These are phyloP conservation scores for Mortierella sp. DNA, from an alignment of 371 early-diverging fungal species.

Conservation along the genomic window DNA sequence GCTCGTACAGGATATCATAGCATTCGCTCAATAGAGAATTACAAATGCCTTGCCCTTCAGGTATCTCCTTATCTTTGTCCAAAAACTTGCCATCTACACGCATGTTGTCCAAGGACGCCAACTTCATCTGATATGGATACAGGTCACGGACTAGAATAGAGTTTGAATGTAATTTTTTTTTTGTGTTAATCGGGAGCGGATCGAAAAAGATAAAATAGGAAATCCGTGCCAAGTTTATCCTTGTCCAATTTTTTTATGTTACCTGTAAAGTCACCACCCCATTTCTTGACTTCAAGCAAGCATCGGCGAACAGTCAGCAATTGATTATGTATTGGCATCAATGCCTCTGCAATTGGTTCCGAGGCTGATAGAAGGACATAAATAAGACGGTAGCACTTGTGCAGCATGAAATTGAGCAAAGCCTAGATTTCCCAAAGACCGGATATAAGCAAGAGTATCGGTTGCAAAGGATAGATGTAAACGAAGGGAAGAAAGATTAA, in stretches of 20 bases:
- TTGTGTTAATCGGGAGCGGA: not conserved
- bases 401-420: conserved; percentile 84
- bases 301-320: conserved; percentile 87
- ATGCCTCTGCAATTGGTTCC: conserved; percentile 88
- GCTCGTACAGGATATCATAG: conserved; percentile 86
- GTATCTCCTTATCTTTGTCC: conserved; percentile 84
- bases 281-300: conserved; percentile 83
- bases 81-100: conserved; percentile 89
- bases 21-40: conserved; percentile 89
- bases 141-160: conserved; percentile 76
- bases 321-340: conserved; percentile 89
- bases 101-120: conserved; percentile 85
- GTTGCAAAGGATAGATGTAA: not conserved
- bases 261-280: conserved; percentile 84
- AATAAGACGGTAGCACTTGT: conserved; percentile 90
- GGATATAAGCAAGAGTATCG: too few species aligned
- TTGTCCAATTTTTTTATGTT: not conserved
- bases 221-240: not conserved
- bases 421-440: conserved; percentile 57
- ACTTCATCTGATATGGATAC: conserved; percentile 91
- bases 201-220: not conserved
- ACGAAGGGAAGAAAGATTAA: conserved; percentile 1
- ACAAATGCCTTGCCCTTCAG: conserved; percentile 90
- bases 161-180: not conserved
- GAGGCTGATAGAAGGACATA: conserved; percentile 85